Conservation (phyloP, 352 stramenopile species). For the Globisporangium okanoganense region DNA sequence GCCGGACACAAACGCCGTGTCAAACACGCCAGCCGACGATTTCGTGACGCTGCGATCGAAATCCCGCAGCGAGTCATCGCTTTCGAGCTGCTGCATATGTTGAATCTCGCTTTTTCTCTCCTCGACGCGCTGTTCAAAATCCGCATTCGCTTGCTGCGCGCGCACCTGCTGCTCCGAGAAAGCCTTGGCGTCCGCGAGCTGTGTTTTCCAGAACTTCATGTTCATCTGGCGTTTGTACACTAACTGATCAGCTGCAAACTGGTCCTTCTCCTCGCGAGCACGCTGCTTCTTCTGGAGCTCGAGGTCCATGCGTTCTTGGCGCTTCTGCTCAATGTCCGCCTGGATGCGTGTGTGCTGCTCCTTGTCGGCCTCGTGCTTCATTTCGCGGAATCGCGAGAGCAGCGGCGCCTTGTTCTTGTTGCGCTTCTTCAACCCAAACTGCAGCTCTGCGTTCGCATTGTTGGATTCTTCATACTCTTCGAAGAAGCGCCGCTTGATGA, state of each 20-base stretch:
- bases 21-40: conserved; percentile 54
- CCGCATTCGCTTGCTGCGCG: conserved; percentile 16
- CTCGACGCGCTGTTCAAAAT: conserved; percentile 26
- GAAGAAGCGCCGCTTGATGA: conserved; percentile 34
- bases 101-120: conserved; percentile 38
- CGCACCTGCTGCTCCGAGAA: conserved; percentile 46
- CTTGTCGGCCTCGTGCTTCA: conserved; percentile 49
- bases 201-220: conserved; percentile 68
- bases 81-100: conserved; percentile 27
- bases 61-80: conserved; percentile 12
- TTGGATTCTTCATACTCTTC: conserved; percentile 38
- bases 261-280: conserved; percentile 12
- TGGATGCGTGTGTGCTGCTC: conserved; percentile 25
- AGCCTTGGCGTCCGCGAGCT: conserved; percentile 41
- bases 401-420: conserved; percentile 56
- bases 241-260: conserved; percentile 21
- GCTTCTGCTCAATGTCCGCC: conserved; percentile 45
- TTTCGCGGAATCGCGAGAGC: conserved; percentile 38
- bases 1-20: conserved; percentile 36
- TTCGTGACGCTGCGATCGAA: conserved; percentile 29
- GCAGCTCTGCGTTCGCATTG: conserved; percentile 31
- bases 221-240: conserved; percentile 46
- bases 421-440: conserved; percentile 54
- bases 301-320: conserved; percentile 31
- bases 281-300: conserved; percentile 36